A percentile compares a stretch with the other conserved stretches of the same genome.
phyloP scores from a whole-genome alignment of 352 stramenopile species.

The Globisporangium paroecandrum region DNA sequence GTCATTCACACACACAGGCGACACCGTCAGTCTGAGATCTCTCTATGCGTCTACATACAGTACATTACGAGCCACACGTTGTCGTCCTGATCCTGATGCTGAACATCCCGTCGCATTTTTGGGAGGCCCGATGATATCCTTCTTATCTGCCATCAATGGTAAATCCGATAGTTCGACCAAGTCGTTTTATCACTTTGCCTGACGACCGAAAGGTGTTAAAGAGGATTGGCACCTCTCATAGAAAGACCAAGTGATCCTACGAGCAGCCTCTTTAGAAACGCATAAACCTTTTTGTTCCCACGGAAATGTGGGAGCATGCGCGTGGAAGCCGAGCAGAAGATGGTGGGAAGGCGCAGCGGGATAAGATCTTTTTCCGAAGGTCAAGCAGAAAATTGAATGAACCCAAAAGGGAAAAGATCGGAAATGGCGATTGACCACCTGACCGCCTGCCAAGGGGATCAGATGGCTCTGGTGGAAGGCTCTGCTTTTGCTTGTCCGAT shows the following conservation, averaged over 20 bases:
- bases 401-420: not conserved
- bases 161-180: no score
- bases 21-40: not conserved
- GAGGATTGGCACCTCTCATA: no score
- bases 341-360: not conserved
- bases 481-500: not conserved
- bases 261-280: no score
- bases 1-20: not conserved
- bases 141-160: no score
- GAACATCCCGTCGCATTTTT: not conserved
- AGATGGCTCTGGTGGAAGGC: not conserved
- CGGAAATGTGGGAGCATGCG: not conserved
- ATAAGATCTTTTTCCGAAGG: slow-evolving; percentile 3
- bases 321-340: slow-evolving; percentile 1
- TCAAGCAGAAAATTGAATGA: not conserved
- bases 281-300: no score
- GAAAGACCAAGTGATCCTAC: no score
- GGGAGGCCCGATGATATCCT: no score
- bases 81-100: not conserved
- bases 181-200: no score
- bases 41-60: not conserved
- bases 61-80: not conserved
- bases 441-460: not conserved
- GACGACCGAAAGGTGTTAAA: no score
- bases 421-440: not conserved